Conservation (phyloP, 805 yeast species). For the Wickerhamomyces tratensis region DNA sequence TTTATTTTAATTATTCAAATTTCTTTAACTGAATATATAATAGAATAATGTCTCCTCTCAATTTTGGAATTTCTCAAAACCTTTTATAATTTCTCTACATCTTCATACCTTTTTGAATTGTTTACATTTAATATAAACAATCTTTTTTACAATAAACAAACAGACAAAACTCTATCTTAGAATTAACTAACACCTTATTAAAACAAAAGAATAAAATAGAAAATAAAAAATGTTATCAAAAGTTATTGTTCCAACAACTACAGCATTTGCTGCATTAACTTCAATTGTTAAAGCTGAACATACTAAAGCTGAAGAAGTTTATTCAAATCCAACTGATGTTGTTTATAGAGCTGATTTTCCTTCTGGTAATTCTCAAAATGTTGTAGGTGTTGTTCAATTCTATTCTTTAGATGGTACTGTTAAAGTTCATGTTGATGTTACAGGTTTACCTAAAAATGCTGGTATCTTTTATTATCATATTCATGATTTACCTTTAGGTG, state of each 20-base stretch:
- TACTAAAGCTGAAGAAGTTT: slow-evolving; percentile 6
- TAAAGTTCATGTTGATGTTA: slow-evolving; percentile 58
- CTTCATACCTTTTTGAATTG: too few relatives aligned
- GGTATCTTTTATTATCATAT: slow-evolving; percentile 68
- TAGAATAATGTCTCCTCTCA: too few relatives aligned
- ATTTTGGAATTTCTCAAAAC: too few relatives aligned
- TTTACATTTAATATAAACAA: too few relatives aligned
- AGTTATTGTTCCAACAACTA: neutral
- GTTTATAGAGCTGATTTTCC: slow-evolving; percentile 22
- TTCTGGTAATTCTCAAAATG: slow-evolving; percentile 20
- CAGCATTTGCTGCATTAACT: neutral
- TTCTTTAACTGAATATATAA: too few relatives aligned
- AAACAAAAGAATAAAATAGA: too few relatives aligned
- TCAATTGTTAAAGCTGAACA: slow-evolving; percentile 5
- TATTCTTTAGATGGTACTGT: slow-evolving; percentile 50
- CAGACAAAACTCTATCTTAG: too few relatives aligned
- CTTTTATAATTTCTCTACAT: too few relatives aligned
- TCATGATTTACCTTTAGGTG: slow-evolving; percentile 48
- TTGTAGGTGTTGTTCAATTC: slow-evolving; percentile 48
- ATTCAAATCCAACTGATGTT: slow-evolving; percentile 16
- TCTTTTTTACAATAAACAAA: too few relatives aligned
- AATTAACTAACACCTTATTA: too few relatives aligned
- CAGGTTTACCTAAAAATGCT: slow-evolving; percentile 56
- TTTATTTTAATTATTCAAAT: too few relatives aligned
- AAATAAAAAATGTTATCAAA: too few relatives aligned